phyloP scores from a whole-genome alignment of 2,329 filamentous ascomycete species.

The Penicillium sp. region DNA sequence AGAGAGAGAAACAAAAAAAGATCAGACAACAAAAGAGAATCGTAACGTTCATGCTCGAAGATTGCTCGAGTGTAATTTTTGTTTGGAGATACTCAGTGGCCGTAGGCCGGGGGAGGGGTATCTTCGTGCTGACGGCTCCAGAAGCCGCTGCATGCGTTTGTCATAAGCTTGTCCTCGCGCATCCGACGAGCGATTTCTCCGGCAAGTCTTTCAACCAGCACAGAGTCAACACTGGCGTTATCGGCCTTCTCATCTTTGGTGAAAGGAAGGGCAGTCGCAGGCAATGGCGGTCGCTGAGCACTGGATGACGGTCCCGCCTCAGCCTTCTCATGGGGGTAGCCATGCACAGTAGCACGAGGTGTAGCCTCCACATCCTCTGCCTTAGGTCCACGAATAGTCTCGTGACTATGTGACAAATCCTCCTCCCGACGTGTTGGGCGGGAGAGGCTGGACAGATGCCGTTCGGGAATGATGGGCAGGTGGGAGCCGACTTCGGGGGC shows the following conservation, averaged over 20 bases:
- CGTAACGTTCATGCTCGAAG: constrained; percentile 23
- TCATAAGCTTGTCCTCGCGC: constrained; percentile 72
- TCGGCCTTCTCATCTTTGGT: constrained; percentile 28
- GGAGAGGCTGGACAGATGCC: constrained; percentile 32
- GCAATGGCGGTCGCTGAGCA: constrained; percentile 26
- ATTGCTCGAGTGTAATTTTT: constrained; percentile 8
- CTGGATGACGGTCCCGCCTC: constrained; percentile 30
- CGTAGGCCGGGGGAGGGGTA: constrained; percentile 47
- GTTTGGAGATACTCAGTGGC: constrained; percentile 31
- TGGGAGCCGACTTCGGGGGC: constrained; percentile 43
- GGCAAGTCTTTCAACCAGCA: constrained; percentile 68
- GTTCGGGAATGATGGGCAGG: constrained; percentile 37
- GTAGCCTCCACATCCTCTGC: constrained; percentile 34
- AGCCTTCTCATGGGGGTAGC: constrained; percentile 27
- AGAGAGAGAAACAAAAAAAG: neutral
- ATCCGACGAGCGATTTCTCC: constrained; percentile 82
- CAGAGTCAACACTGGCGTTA: constrained; percentile 46
- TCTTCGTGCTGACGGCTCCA: constrained; percentile 42
- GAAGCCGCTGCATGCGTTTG: constrained; percentile 34
- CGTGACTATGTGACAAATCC: constrained; percentile 28
- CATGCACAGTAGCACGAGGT: constrained; percentile 32
- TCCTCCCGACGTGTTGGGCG: constrained; percentile 25
- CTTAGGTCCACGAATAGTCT: constrained; percentile 21
- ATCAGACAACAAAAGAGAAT: constrained; percentile 13
- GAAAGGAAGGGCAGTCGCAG: constrained; percentile 39